phyloP scores from a whole-genome alignment of 352 stramenopile species.

The Globisporangium acanthophoron region DNA sequence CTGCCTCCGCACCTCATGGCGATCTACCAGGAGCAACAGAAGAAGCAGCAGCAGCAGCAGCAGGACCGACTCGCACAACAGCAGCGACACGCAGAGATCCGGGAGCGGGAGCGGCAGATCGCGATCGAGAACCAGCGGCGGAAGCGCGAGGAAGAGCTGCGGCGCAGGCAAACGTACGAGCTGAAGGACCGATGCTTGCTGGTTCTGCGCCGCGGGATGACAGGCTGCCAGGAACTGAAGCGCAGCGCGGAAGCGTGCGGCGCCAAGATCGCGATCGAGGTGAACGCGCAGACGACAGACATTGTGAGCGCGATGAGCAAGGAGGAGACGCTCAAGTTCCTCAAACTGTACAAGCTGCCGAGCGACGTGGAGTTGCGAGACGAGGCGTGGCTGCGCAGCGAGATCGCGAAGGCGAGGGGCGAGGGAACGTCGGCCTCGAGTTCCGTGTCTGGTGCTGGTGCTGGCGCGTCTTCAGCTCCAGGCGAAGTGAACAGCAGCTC shows the following conservation, averaged over 20 bases:
- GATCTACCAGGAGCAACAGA: constrained; percentile 21
- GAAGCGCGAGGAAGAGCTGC: constrained; percentile 11
- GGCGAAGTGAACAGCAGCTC: background rate
- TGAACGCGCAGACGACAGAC: constrained; percentile 72
- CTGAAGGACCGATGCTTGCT: constrained; percentile 58
- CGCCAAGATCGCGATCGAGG: constrained; percentile 67
- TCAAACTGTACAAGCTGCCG: constrained; percentile 62
- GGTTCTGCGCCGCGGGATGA: constrained; percentile 65
- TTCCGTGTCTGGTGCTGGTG: constrained; percentile 4
- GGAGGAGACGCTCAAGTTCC: constrained; percentile 59
- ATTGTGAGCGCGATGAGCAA: constrained; percentile 67
- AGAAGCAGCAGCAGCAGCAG: constrained; percentile 3
- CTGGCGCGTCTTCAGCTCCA: too few relatives aligned
- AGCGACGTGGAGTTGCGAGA: constrained; percentile 63
- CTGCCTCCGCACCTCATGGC: constrained; percentile 22
- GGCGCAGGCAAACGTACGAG: constrained; percentile 34
- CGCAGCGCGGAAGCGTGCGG: constrained; percentile 46
- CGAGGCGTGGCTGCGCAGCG: constrained; percentile 60
- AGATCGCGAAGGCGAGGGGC: constrained; percentile 55
- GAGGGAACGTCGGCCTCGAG: background rate
- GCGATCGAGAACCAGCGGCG: constrained; percentile 12
- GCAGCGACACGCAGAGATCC: background rate
- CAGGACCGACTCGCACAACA: background rate
- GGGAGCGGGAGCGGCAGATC: constrained; percentile 10
- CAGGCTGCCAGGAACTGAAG: constrained; percentile 67